Percentiles rank a stretch among this genome's conserved stretches.
Conservation (phyloP, 805 yeast genomes). For the Starmera pachycereana region DNA sequence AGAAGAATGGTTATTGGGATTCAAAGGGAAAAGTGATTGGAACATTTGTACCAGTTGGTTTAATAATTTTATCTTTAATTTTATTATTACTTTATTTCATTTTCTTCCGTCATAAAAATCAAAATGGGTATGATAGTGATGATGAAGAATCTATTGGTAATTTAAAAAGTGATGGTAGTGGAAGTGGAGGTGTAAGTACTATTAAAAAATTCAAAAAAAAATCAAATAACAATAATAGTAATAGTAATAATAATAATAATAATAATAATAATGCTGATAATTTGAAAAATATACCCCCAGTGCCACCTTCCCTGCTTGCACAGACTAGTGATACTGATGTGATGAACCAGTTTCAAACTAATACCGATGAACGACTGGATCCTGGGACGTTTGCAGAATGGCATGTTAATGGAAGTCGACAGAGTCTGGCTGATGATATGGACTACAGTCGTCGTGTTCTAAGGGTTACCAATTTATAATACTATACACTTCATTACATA, state of each 20-base stretch:
- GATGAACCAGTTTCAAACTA: no score
- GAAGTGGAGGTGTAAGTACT: neutral
- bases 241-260: neutral
- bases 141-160: constrained; percentile 7
- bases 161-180: constrained; percentile 5
- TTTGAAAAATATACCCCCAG: neutral
- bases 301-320: neutral
- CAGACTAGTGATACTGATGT: constrained; percentile 4
- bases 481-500: no score
- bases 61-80: constrained; percentile 40
- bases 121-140: constrained; percentile 8
- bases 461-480: constrained; percentile 35
- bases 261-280: neutral
- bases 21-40: constrained; percentile 73
- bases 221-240: neutral
- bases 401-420: constrained; percentile 31
- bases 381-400: constrained; percentile 42
- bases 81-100: constrained; percentile 33
- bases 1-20: constrained; percentile 39
- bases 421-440: constrained; percentile 42
- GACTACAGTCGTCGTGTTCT: constrained; percentile 50
- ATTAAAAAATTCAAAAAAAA: no score
- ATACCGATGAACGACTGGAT: constrained; percentile 45
- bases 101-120: constrained; percentile 20
- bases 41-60: constrained; percentile 64